Conservation (phyloP, 495 filamentous ascomycete genomes). For the Hapsidospora chrysogenum region DNA sequence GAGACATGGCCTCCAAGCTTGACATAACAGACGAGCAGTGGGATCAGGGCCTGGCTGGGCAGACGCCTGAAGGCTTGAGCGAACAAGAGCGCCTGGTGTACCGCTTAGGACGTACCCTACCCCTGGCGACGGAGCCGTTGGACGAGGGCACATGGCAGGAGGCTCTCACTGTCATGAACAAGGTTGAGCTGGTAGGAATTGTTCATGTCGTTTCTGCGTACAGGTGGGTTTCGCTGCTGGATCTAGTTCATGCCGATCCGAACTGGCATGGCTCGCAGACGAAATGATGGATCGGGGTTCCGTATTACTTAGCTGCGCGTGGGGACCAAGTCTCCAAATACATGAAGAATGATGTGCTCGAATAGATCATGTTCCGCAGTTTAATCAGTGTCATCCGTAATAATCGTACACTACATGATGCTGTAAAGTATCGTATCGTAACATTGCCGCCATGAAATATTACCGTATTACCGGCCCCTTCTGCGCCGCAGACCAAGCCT, state of each 20-base stretch:
- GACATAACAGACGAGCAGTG: background rate
- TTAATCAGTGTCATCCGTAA: too few species aligned
- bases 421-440: too few species aligned
- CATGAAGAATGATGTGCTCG: too few species aligned
- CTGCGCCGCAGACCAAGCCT: too few species aligned
- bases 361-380: too few species aligned
- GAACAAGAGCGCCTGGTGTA: conserved; percentile 4
- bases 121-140: background rate
- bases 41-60: conserved; percentile 1
- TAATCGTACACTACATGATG: too few species aligned
- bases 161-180: background rate
- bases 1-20: background rate
- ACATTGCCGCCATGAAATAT: too few species aligned
- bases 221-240: conserved; percentile 4
- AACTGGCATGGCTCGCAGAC: too few species aligned
- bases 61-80: conserved; percentile 2
- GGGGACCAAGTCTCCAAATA: too few species aligned
- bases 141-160: background rate
- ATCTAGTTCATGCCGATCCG: conserved; percentile 3
- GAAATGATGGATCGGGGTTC: too few species aligned
- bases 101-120: conserved; percentile 1
- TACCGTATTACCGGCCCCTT: too few species aligned
- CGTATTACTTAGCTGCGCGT: too few species aligned
- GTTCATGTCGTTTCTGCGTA: conserved; percentile 4
- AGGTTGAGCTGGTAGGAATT: conserved; percentile 1